Percentiles rank a stretch among this genome's conserved stretches.
These are phyloP conservation scores for Trichothecium roseum DNA, from an alignment of 2,329 filamentous ascomycete genomes.

Conservation along the genomic window DNA sequence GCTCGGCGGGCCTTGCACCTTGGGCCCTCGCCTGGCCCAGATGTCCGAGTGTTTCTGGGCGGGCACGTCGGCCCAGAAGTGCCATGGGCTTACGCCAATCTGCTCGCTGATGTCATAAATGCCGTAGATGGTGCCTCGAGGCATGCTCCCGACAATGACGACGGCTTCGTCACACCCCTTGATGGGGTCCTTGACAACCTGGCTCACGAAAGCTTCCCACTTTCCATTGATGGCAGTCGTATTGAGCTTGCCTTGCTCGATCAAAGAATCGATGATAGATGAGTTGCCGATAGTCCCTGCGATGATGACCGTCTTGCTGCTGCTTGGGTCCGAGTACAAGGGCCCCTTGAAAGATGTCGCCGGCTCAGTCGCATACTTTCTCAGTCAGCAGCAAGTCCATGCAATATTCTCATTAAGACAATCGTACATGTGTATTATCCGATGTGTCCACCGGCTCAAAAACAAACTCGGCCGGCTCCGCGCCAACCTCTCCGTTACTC, in stretches of 20 bases:
- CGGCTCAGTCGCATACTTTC: too few species aligned
- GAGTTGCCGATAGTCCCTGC: slow-evolving; percentile 1
- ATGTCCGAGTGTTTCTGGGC: slow-evolving; percentile 40
- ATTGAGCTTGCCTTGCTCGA: slow-evolving; percentile 10
- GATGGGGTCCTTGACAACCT: slow-evolving; percentile 34
- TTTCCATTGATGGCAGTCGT: slow-evolving; percentile 23
- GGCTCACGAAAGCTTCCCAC: slow-evolving; percentile 45
- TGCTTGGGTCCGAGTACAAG: slow-evolving; percentile 27
- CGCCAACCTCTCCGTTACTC: slow-evolving; percentile 32
- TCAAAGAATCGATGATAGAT: neutral
- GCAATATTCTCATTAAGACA: neutral
- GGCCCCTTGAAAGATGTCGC: slow-evolving; percentile 23
- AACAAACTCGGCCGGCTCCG: slow-evolving; percentile 26
- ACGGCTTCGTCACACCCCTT: slow-evolving; percentile 31
- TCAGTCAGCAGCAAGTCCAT: neutral
- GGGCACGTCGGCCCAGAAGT: slow-evolving; percentile 56
- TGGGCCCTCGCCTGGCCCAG: slow-evolving; percentile 42
- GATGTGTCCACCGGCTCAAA: slow-evolving; percentile 32
- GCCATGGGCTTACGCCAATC: slow-evolving; percentile 38
- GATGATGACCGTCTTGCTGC: slow-evolving; percentile 8
- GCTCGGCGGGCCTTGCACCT: slow-evolving; percentile 47
- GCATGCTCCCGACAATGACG: slow-evolving; percentile 48
- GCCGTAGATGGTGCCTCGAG: slow-evolving; percentile 49
- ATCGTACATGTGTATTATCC: slow-evolving; percentile 33
- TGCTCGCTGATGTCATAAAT: slow-evolving; percentile 51